These are phyloP conservation scores for Knufia fluminis DNA, from an alignment of 2,329 filamentous ascomycete genomes.

Conservation along the genomic window DNA sequence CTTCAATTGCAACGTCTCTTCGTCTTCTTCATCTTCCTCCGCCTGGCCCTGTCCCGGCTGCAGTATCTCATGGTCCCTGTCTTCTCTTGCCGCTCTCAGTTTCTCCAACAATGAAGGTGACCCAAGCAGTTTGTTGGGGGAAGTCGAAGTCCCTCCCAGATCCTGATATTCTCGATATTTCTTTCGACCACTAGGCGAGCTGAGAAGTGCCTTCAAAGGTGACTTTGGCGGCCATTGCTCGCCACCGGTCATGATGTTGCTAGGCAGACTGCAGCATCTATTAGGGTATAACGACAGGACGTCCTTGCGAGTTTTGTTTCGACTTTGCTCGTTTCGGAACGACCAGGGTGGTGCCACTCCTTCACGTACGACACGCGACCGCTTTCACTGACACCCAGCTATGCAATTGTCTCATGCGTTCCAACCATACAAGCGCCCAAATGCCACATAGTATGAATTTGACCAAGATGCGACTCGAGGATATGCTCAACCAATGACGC, in stretches of 20 bases:
- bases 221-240: slow-evolving; percentile 54
- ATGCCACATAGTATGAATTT: too few species aligned
- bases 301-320: too few species aligned
- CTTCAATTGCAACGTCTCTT: slow-evolving; percentile 79
- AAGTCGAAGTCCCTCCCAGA: slow-evolving; percentile 57
- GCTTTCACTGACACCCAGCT: too few species aligned
- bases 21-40: slow-evolving; percentile 61
- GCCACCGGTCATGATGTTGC: not conserved
- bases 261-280: not conserved
- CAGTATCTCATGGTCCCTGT: slow-evolving; percentile 20
- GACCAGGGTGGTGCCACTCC: too few species aligned
- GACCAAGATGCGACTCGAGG: too few species aligned
- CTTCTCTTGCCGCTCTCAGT: slow-evolving; percentile 23
- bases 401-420: too few species aligned
- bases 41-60: slow-evolving; percentile 29
- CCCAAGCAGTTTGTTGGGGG: slow-evolving; percentile 25
- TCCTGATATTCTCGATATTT: slow-evolving; percentile 61
- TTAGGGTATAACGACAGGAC: too few species aligned
- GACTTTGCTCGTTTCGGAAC: too few species aligned
- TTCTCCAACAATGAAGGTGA: slow-evolving; percentile 32
- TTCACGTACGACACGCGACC: too few species aligned
- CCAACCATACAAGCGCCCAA: too few species aligned
- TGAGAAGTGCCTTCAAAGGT: slow-evolving; percentile 52
- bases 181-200: slow-evolving; percentile 69
- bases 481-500: not conserved